Evolutionary conservation across 23 red algal genomes (phyloP), one percentile per base, ranked within the genome.

Genomic region (Gracilariopsis chorda): DNA sequence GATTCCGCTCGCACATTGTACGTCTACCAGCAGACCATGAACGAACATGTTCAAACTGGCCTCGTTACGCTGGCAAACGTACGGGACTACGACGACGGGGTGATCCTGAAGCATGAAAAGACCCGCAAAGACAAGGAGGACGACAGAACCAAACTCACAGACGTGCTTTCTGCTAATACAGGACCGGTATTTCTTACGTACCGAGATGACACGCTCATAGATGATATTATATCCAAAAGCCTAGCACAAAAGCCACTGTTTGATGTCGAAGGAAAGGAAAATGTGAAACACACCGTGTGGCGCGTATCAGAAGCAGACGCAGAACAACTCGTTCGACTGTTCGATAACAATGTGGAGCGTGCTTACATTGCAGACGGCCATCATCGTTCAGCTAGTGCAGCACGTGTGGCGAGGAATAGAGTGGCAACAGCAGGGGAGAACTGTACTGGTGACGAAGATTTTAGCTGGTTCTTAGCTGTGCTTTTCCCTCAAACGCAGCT

Each of bases 341-440:
- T 86, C 58, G 81, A 78, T 0, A 51, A 35, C 19, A 41, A 87
- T 20, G 91, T 94, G 6, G 40, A 60, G 13, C 35, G 43, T 13
- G 80, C 48, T 14, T 94, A 94, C 52, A 86, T 94, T 41, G 91
- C 91, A 48, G 91, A 94, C 81, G 91, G 91, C 13, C 91, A 94
- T 28, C 91, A 94, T 62, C 91, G 91, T 32, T 63, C 91, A 23
- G 91, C 91, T 21, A 80, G 79, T 53, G 91, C 91, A 17, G 80
- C 73, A 35, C 48, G 51, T n/a, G 91, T 87, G 47, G 80, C 69
- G 10, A 53, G 71, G 7, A 39, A 56, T 27, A 79, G 51, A 24
- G 45, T 35, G 23, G 20, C 85, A 41, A 46, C 28, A 7, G 71
- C 48, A 3, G 55, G 71, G 1, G 70, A 62, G 29, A 27, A 3